Conservation (phyloP, 345 rosid genomes). For the Odontarrhena argentea region DNA sequence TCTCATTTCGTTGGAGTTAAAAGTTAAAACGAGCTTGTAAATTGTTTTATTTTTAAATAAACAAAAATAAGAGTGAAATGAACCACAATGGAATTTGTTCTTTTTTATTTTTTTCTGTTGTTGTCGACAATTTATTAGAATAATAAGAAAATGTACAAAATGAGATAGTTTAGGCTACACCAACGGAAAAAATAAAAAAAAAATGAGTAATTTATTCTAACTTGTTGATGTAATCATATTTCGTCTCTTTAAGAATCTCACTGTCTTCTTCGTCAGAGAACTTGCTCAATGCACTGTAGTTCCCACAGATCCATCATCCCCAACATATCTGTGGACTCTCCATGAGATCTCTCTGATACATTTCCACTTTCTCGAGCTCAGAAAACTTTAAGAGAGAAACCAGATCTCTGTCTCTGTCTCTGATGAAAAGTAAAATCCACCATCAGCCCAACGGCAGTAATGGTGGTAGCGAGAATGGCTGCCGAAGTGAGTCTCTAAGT, state of each 20-base stretch:
- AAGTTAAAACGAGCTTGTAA: no score
- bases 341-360: conserved; percentile 30
- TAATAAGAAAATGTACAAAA: no score
- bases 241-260: conserved; percentile 34
- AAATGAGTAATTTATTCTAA: conserved; percentile 19
- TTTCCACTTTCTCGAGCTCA: not conserved
- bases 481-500: conserved; percentile 59
- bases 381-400: not conserved
- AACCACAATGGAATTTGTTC: no score
- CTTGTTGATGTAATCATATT: conserved; percentile 32
- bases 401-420: conserved; percentile 23
- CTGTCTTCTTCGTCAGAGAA: conserved; percentile 34
- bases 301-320: conserved; percentile 31
- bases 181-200: conserved; percentile 7
- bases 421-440: conserved; percentile 50
- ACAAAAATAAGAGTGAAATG: no score
- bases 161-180: not conserved
- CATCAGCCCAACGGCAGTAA: conserved; percentile 39
- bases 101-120: no score
- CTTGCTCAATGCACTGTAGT: conserved; percentile 23
- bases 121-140: no score
- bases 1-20: no score
- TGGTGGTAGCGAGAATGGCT: conserved; percentile 48
- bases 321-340: conserved; percentile 17
- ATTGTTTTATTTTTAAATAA: no score